Conservation (phyloP, 768 basidiomycete genomes). For the Pleurotus cornucopiae region DNA sequence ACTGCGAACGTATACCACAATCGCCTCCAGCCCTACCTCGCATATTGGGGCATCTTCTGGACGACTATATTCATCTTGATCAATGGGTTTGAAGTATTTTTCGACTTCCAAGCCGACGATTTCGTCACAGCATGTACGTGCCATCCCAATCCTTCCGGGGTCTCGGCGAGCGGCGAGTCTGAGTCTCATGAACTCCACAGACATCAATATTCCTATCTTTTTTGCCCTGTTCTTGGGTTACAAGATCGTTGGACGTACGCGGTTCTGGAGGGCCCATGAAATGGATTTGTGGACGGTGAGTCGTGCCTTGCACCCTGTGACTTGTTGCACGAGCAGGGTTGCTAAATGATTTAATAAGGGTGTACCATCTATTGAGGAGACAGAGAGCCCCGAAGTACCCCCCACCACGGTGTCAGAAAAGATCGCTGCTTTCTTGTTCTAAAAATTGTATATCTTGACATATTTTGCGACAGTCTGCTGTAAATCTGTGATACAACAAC, state of each 20-base stretch:
- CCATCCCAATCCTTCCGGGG: not conserved
- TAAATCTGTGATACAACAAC: not conserved
- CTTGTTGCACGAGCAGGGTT: too few relatives aligned
- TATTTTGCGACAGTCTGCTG: not conserved
- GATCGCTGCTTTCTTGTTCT: slow-evolving; percentile 51
- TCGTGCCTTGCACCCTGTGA: not conserved
- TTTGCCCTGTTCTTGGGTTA: slow-evolving; percentile 38
- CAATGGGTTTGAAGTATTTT: slow-evolving; percentile 44
- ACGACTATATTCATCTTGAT: slow-evolving; percentile 40
- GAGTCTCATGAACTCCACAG: slow-evolving; percentile 14
- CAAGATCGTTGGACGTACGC: slow-evolving; percentile 36
- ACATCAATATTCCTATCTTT: slow-evolving; percentile 48
- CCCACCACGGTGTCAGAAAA: slow-evolving; percentile 49
- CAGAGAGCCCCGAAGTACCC: slow-evolving; percentile 47
- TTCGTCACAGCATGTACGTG: slow-evolving; percentile 42
- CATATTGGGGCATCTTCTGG: slow-evolving; percentile 59
- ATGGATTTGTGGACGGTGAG: slow-evolving; percentile 71
- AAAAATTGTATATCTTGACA: slow-evolving; percentile 8
- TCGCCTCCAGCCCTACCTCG: slow-evolving; percentile 41
- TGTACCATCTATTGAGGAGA: slow-evolving; percentile 68
- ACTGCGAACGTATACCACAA: slow-evolving; percentile 50
- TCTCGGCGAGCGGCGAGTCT: too few relatives aligned
- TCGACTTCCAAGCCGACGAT: slow-evolving; percentile 39
- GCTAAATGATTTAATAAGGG: slow-evolving; percentile 32
- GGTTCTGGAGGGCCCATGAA: slow-evolving; percentile 51